phyloP scores from a whole-genome alignment of 305 asterid genomes.

The Fraxinus ornus region DNA sequence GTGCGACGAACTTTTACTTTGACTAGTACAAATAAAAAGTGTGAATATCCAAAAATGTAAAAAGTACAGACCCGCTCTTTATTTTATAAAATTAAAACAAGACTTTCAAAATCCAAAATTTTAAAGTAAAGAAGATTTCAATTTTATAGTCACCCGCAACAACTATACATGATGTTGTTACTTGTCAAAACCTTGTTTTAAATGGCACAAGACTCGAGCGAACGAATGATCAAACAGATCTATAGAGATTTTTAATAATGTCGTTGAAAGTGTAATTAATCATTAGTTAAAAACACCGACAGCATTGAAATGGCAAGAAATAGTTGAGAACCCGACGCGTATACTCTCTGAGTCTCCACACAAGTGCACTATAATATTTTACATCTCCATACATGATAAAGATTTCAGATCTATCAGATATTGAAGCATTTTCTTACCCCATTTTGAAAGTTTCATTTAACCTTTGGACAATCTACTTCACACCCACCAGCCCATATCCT shows the following conservation, averaged over 20 bases:
- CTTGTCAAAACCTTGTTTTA: neutral
- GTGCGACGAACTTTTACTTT: too few species aligned
- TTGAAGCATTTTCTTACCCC: constrained; percentile 4
- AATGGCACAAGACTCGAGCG: neutral
- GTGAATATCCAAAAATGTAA: too few species aligned
- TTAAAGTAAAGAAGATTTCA: neutral
- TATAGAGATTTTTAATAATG: neutral
- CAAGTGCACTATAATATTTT: neutral
- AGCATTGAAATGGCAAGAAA: constrained; percentile 19
- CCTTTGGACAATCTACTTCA: constrained; percentile 19
- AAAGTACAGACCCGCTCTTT: too few species aligned
- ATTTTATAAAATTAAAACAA: too few species aligned
- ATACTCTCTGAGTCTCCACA: neutral
- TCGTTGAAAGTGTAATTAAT: neutral
- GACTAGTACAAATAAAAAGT: too few species aligned
- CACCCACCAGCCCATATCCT: constrained; percentile 30
- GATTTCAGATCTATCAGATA: constrained; percentile 39
- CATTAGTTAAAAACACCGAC: neutral
- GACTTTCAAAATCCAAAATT: neutral
- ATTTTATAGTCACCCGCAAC: too few species aligned
- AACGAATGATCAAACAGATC: neutral
- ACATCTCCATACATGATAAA: neutral
- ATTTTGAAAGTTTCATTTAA: constrained; percentile 18
- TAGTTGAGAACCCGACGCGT: neutral
- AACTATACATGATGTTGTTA: neutral